Evolutionary conservation across 345 rosid genomes (phyloP), one percentile per base, ranked within the genome.

Genomic region (Eucalyptus albens): DNA sequence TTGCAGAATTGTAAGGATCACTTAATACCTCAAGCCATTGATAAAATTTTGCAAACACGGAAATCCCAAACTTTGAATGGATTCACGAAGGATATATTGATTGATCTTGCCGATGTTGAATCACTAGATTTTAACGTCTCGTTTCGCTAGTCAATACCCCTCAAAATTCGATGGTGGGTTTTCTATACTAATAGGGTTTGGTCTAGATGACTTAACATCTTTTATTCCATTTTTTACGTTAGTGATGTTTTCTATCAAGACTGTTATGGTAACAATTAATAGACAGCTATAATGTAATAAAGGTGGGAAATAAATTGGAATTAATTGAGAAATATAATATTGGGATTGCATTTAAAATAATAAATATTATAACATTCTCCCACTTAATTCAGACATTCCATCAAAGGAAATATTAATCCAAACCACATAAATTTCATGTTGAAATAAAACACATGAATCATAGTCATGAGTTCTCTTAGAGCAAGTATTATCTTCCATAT

Each of bases 161-260:
- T 56, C 62, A 56, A 56, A 56, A 56, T 9, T 10, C 0, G 3
- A 45, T 45, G 1, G 47, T 45, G 1, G 3, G 10, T 44, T 44
- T 44, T 44, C 1, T 56, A 5, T 56, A 24, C 6, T 2, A 0
- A 24, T 4, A 56, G 29, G 6, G 6, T 56, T 56, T 56, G 62
- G 29, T 56, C 3, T 24, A 56, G 62, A 56, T 21, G 27, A 56
- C 27, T 10, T 22, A 1, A 56, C 0, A 2, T 56, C 11, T 21
- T 56, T 56, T 24, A 56, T 56, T 56, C 62, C 6, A 0, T 56
- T 56, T 56, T 9, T 2, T 22, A 22, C 0, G 6, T 56, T 56
- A 56, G 1, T 21, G 62, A 21, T 0, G 1, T 56, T 24, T 24
- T 56, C 0, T 0, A 56, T 56, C 13, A 22, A 24, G 1, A 22